Percentiles rank a stretch among this genome's conserved stretches.
phyloP scores from a whole-genome alignment of 768 basidiomycete genomes.

The Flagelloscypha sp. region DNA sequence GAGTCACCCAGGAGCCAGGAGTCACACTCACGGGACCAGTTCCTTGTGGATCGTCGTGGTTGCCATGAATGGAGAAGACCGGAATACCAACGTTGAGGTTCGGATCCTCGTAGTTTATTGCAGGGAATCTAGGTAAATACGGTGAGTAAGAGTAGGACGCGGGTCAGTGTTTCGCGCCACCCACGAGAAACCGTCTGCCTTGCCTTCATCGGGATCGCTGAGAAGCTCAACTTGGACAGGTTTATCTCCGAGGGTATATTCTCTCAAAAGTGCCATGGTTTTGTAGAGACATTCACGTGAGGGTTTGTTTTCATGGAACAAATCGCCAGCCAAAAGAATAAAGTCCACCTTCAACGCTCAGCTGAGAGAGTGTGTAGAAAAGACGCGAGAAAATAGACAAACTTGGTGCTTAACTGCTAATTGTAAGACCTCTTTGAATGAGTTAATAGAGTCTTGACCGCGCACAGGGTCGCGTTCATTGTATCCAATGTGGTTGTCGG shows the following conservation, averaged over 20 bases:
- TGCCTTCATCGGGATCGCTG: slow-evolving; percentile 89
- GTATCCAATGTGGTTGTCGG: slow-evolving; percentile 95
- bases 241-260: slow-evolving; percentile 83
- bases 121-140: slow-evolving; percentile 68
- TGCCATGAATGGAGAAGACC: slow-evolving; percentile 98
- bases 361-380: slow-evolving; percentile 3
- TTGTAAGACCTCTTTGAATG: slow-evolving; percentile 90
- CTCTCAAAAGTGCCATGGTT: slow-evolving; percentile 80
- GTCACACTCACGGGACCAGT: slow-evolving; percentile 65
- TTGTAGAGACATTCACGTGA: slow-evolving; percentile 85
- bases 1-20: neutral
- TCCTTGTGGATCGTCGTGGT: slow-evolving; percentile 98
- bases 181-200: slow-evolving; percentile 76
- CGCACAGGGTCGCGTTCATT: slow-evolving; percentile 90
- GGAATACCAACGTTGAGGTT: slow-evolving; percentile 96
- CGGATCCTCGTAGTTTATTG: slow-evolving; percentile 93
- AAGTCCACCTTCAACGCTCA: slow-evolving; percentile 72
- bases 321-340: slow-evolving; percentile 87
- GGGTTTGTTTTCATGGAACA: slow-evolving; percentile 97
- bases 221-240: slow-evolving; percentile 87
- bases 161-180: slow-evolving; percentile 17
- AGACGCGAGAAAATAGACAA: slow-evolving; percentile 22
- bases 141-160: neutral
- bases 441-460: slow-evolving; percentile 91
- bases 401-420: slow-evolving; percentile 85